Evolutionary conservation across 2,329 filamentous ascomycete species (phyloP), one percentile per base, ranked within the genome.

Genomic region (Xylaria sp.): DNA sequence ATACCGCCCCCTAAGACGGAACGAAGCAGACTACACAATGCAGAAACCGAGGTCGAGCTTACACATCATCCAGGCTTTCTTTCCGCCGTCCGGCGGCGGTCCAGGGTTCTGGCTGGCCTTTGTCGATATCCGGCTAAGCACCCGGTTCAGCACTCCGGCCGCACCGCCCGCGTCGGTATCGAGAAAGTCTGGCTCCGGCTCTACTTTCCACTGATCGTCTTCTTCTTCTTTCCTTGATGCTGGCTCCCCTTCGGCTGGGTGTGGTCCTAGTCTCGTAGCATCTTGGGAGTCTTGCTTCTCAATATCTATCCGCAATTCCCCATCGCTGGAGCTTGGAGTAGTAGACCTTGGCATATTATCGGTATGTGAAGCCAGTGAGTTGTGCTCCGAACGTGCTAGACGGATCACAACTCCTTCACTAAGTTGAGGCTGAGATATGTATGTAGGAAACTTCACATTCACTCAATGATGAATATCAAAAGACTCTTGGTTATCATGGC

Each of bases 21-120:
- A 13, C 13, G 38, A 66, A 15, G 51, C 10, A 63, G 47, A 70
- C 17, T 71, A 58, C n/a, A 72, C 70, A 73, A 49, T 5, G 25
- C 36, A 54, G 29, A 17, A 49, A 29, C 45, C 25, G 7, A n/a
- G n/a, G 9, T 38, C 17, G 17, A n/a, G 38, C 80, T 72, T 70
- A 82, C 82, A 81, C 10, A 77, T 78, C 2, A 79, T 68, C 85
- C 85, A 87, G 0, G 85, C 84, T 25, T 75, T 71, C 57, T 75
- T 71, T 0, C 85, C 85, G 2, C 84, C 85, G 31, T 87, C 83
- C 0, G 85, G 85, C 0, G 85, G 84, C 22, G 84, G 84, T 0
- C 81, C 81, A 0, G 81, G 81, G 44, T 82, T 78, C 55, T 76
- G 73, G 51, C 77, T 81, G 0, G 80, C 80, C 42, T 76, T 79